Conservation (phyloP, 257 asterid genomes). For the Buddleja alternifolia region DNA sequence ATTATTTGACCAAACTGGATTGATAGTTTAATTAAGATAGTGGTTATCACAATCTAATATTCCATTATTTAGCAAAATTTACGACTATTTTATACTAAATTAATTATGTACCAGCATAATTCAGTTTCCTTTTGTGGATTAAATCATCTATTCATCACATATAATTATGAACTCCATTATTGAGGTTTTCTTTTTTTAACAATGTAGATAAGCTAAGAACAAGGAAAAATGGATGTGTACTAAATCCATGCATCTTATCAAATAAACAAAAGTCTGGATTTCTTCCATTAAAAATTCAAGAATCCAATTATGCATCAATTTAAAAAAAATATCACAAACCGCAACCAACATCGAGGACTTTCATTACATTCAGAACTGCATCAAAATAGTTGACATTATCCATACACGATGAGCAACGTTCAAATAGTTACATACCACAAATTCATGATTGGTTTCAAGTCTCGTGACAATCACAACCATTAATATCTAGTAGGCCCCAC, state of each 20-base stretch:
- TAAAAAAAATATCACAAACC: background rate
- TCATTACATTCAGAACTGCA: constrained; percentile 15
- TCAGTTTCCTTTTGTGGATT: constrained; percentile 27
- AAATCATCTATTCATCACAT: constrained; percentile 31
- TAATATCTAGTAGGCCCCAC: too few species aligned
- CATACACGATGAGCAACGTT: constrained; percentile 11
- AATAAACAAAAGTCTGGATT: background rate
- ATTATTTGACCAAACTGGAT: constrained; percentile 8
- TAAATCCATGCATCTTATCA: constrained; percentile 23
- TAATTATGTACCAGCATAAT: constrained; percentile 17
- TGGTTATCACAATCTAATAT: constrained; percentile 28
- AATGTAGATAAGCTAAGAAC: constrained; percentile 11
- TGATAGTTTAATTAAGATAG: constrained; percentile 15
- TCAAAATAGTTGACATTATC: constrained; percentile 21
- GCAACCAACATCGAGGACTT: too few species aligned
- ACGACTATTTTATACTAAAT: background rate
- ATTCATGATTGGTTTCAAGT: too few species aligned
- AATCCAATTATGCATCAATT: constrained; percentile 19
- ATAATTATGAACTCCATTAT: constrained; percentile 21
- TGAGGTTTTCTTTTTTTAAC: background rate
- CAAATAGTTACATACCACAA: background rate
- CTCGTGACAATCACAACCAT: too few species aligned
- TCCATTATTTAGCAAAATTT: background rate
- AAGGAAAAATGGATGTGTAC: background rate
- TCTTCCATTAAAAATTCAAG: constrained; percentile 5